Conservation (phyloP, 352 stramenopile genomes). For the Phytophthora cactorum region DNA sequence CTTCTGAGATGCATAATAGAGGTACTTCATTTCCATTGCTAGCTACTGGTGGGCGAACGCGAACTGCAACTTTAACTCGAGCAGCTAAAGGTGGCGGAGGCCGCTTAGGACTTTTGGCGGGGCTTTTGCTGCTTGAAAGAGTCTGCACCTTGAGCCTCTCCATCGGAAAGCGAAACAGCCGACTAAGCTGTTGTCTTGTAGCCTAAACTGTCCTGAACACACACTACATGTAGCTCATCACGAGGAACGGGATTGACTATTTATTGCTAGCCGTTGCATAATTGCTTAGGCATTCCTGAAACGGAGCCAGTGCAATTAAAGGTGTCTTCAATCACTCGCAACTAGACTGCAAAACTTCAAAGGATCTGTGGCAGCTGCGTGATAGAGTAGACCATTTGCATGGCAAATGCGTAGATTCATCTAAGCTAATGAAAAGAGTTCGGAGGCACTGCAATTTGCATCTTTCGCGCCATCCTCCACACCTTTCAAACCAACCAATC, state of each 20-base stretch:
- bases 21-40: slow-evolving; percentile 5
- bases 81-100: slow-evolving; percentile 30
- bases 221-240: neutral
- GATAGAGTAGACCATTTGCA: neutral
- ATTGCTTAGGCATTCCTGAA: slow-evolving; percentile 10
- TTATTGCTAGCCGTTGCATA: slow-evolving; percentile 16
- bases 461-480: neutral
- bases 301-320: neutral
- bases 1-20: slow-evolving; percentile 20
- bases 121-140: slow-evolving; percentile 15
- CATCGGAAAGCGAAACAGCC: slow-evolving; percentile 21
- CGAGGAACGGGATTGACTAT: slow-evolving; percentile 9
- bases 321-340: too few relatives aligned
- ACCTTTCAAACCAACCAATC: slow-evolving; percentile 30
- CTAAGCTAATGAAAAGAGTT: too few relatives aligned
- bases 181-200: slow-evolving; percentile 21
- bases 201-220: slow-evolving; percentile 3
- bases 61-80: slow-evolving; percentile 70
- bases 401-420: neutral
- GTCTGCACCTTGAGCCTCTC: slow-evolving; percentile 11
- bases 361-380: neutral
- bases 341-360: neutral
- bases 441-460: neutral
- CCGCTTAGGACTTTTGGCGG: slow-evolving; percentile 23
- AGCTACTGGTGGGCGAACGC: slow-evolving; percentile 46